phyloP scores from a whole-genome alignment of 2,329 filamentous ascomycete species.

The Colletotrichum sp. region DNA sequence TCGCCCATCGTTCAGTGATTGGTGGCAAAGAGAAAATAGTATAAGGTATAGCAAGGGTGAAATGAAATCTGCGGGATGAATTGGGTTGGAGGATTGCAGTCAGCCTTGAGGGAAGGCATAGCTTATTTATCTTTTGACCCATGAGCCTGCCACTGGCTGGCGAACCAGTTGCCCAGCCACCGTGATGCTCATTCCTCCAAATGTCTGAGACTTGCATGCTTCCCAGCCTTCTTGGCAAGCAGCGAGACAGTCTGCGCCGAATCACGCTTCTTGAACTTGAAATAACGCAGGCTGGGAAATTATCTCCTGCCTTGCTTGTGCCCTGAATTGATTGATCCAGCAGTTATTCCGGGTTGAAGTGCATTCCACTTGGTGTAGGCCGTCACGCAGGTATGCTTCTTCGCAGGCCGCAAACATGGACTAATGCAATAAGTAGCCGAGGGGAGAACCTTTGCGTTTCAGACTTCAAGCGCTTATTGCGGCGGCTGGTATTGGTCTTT shows the following conservation, averaged over 20 bases:
- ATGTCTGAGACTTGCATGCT: neutral
- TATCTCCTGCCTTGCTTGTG: neutral
- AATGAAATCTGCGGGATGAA: neutral
- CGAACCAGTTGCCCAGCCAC: neutral
- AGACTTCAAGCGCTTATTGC: neutral
- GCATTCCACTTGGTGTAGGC: neutral
- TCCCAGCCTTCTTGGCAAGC: neutral
- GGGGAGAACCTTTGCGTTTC: neutral
- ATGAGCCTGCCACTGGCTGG: neutral
- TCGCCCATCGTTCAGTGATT: neutral
- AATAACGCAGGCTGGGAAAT: neutral
- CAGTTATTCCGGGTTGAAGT: neutral
- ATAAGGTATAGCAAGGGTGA: neutral
- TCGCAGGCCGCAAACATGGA: neutral
- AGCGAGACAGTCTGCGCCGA: neutral
- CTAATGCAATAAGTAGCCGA: neutral
- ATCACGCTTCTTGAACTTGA: accelerated
- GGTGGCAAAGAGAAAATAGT: neutral
- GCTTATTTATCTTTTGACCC: neutral
- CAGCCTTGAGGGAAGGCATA: neutral
- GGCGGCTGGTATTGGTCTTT: neutral
- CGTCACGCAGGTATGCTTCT: neutral
- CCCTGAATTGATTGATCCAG: neutral
- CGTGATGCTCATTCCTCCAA: neutral
- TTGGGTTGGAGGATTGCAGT: accelerated